Base-by-base conservation (phyloP, 208 protist species). In the Willaertia magna region DNA sequence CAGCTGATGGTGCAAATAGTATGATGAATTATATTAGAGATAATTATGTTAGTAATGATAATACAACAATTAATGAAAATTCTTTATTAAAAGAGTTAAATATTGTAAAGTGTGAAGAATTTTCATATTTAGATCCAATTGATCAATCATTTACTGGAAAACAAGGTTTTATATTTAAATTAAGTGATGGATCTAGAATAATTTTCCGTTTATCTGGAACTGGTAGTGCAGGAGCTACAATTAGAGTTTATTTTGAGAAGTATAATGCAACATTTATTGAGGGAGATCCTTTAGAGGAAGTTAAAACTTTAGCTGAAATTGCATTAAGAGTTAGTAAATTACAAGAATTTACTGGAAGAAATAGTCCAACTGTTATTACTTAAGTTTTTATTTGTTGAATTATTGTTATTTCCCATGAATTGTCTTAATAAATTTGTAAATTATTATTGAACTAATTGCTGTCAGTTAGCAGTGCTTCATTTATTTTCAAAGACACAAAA, bases 191-290 rank as follows among this genome's bases (percentile, higher is more conserved):
- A 46, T 97, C 94, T 20, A 94, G 97, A 86, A 94, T 99, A 87
- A 94, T 99, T 79, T 93, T 98, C 84, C 92, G 98, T 48, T 93
- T 99, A 20, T 96, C 92, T 84, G 97, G 97, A 84, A 99, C 97
- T 1, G 94, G 94, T 61, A 93, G 95, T 14, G 92, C 92, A 9
- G 97, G 97, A 47, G 97, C 97, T 2, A 99, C 97, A 2, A 94
- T 99, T 82, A 93, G 97, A 22, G 87, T 99, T 11, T 99, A 99
- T 88, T 86, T 99, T 49, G 98, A 99, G 89, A 90, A 97, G 88
- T 98, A 97, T 91, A 49, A 48, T 39, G 89, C 95, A 55, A 82
- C 95, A 7, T 52, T n/a, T 40, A 85, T 88, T 22, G 87, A 96
- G 52, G 92, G 94, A 40, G n/a, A 88, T 2, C 85, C 91, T 4